phyloP scores from a whole-genome alignment of 2,329 filamentous ascomycete species.

The Colletotrichum echinochloae region DNA sequence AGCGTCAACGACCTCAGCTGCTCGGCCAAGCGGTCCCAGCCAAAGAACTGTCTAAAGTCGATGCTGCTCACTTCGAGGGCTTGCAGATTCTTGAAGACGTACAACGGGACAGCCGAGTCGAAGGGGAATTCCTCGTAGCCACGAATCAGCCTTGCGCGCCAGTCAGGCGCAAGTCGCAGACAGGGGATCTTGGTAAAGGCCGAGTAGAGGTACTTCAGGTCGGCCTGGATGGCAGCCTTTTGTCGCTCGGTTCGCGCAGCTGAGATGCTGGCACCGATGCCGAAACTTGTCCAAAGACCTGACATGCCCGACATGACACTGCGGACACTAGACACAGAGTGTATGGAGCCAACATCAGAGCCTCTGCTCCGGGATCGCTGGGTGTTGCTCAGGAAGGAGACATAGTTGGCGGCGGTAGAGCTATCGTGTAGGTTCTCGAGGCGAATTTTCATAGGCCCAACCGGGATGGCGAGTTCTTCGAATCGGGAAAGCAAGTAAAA shows the following conservation, averaged over 20 bases:
- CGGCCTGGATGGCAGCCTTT: conserved; percentile 84
- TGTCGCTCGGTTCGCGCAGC: conserved; percentile 89
- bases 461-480: conserved; percentile 89
- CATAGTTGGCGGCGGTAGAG: conserved; percentile 88
- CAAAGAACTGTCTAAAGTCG: conserved; percentile 96
- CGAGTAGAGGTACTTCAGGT: conserved; percentile 96
- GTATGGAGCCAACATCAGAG: conserved; percentile 90
- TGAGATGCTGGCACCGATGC: conserved; percentile 82
- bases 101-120: conserved; percentile 95
- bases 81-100: conserved; percentile 97
- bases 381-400: conserved; percentile 90
- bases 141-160: conserved; percentile 87
- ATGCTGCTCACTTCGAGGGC: conserved; percentile 94
- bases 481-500: conserved; percentile 97
- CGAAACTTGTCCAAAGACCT: conserved; percentile 89
- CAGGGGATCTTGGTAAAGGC: conserved; percentile 99
- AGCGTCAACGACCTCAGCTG: conserved; percentile 90
- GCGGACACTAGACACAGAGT: conserved; percentile 94
- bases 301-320: conserved; percentile 99
- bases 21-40: conserved; percentile 94
- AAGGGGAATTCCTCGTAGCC: conserved; percentile 99
- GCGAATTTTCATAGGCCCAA: conserved; percentile 96
- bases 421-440: conserved; percentile 94
- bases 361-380: conserved; percentile 82
- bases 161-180: conserved; percentile 89